Evolutionary conservation across 805 yeast genomes (phyloP).

Genomic region (Candida silvicultrix): DNA sequence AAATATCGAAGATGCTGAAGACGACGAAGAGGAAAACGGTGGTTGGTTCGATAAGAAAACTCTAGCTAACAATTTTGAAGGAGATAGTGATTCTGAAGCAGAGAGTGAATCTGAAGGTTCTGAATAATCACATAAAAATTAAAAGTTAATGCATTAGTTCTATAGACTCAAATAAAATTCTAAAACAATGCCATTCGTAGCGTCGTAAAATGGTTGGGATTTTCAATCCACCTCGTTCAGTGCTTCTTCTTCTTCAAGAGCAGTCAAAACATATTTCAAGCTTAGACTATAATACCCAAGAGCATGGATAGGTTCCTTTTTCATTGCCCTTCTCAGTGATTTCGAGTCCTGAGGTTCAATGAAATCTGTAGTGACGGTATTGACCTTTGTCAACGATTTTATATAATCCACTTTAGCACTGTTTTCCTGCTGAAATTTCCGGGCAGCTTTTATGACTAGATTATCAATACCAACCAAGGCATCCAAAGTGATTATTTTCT

Average conservation of each 20-base stretch:
- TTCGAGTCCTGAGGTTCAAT: neutral
- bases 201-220: too few species aligned
- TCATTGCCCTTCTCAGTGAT: neutral
- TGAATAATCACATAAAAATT: neutral
- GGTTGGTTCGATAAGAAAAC: constrained; percentile 19
- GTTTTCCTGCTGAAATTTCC: neutral
- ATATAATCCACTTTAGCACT: too few species aligned
- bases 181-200: too few species aligned
- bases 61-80: constrained; percentile 4
- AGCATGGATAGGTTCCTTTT: neutral
- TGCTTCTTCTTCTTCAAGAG: neutral
- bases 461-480: neutral
- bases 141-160: neutral
- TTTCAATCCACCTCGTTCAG: neutral
- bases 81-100: constrained; percentile 6
- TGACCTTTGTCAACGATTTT: neutral
- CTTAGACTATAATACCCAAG: neutral
- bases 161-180: too few species aligned
- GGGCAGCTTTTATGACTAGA: neutral
- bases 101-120: neutral
- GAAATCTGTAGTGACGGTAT: neutral
- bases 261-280: neutral
- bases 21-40: constrained; percentile 18
- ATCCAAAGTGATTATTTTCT: neutral
- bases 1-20: constrained; percentile 10